Base-by-base conservation (phyloP, 768 basidiomycete genomes). In the Ramaria sp. region DNA sequence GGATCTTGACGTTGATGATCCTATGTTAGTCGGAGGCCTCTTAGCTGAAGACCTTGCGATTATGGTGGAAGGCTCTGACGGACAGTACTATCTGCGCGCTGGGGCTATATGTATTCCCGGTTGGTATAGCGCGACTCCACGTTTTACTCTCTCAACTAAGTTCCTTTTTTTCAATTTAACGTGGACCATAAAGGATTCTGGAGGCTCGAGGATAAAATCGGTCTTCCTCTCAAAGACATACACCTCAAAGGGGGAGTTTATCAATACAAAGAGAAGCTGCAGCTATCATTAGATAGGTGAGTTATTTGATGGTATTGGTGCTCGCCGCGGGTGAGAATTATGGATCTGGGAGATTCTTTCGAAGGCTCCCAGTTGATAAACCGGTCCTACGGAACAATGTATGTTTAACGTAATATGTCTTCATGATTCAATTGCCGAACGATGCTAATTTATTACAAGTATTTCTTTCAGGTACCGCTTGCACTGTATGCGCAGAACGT, bases 151-250 rank as follows among this genome's bases (percentile, higher is more conserved):
- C 1, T 9, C 9, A 34, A 34, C 8, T n/a, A n/a, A n/a, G n/a
- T n/a, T n/a, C n/a, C n/a, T n/a, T n/a, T n/a, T n/a, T 8, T 34
- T 37, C 25, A 20, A 25, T 8, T 48, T 49, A 20, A 36, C 3
- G 57, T 56, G 54, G 57, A 16, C n/a, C n/a, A 41, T 43, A 38
- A 61, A 85, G 87, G 87, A 20, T 82, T 79, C 57, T 88, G 87
- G 88, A 74, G 85, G 16, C 72, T 88, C 67, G 64, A 75, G 59
- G 85, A 88, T 67, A 88, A 88, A 68, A 77, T 85, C 50, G 88
- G 86, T 6, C 70, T 81, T 61, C 71, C 80, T n/a, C 69, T 88
- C 41, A 81, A 87, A 53, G 80, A 86, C 54, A 87, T 88, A 39
- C 86, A 89, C 66, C 66, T 70, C 54, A 72, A 74, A 30, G 86